Conservation (phyloP, 495 filamentous ascomycete genomes). For the Aspergillus bridgeri region DNA sequence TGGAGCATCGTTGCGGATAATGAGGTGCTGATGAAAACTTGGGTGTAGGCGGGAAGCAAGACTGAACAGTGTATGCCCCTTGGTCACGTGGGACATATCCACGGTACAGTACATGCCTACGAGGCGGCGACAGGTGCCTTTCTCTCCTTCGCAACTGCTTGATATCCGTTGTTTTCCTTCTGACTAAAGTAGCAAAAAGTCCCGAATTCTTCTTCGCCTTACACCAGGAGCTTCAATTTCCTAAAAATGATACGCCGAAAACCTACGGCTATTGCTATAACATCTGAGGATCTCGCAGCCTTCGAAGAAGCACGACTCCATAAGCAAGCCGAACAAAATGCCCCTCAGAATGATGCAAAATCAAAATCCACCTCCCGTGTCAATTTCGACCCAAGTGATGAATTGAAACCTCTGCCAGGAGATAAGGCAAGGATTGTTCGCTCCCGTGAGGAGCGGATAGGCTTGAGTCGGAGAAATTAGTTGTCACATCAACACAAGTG, state of each 20-base stretch:
- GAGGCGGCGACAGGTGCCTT: not conserved
- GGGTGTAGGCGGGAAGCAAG: not conserved
- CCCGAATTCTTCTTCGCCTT: not conserved
- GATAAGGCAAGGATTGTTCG: conserved; percentile 50
- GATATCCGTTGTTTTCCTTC: not conserved
- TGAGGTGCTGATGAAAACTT: not conserved
- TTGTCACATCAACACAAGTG: not conserved
- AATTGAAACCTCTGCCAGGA: conserved; percentile 53
- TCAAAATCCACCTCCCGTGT: conserved; percentile 12
- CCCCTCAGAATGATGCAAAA: conserved; percentile 18
- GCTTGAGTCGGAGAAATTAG: conserved; percentile 36
- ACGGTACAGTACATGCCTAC: not conserved
- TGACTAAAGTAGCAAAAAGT: not conserved
- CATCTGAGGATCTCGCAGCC: conserved; percentile 69
- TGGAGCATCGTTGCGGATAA: conserved; percentile 30
- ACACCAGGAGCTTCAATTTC: not conserved
- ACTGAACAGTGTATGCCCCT: not conserved
- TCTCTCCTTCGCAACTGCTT: not conserved
- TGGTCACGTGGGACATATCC: not conserved
- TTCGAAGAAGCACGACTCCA: conserved; percentile 62
- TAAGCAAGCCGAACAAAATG: conserved; percentile 29
- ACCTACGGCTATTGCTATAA: conserved; percentile 73
- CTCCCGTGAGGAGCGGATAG: conserved; percentile 49
- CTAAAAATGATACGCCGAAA: conserved; percentile 72
- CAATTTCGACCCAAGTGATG: conserved; percentile 55